Evolutionary conservation across 2,329 filamentous ascomycete genomes (phyloP), one percentile per base, ranked within the genome.

Genomic region (Sclerotinia sclerotiorum): DNA sequence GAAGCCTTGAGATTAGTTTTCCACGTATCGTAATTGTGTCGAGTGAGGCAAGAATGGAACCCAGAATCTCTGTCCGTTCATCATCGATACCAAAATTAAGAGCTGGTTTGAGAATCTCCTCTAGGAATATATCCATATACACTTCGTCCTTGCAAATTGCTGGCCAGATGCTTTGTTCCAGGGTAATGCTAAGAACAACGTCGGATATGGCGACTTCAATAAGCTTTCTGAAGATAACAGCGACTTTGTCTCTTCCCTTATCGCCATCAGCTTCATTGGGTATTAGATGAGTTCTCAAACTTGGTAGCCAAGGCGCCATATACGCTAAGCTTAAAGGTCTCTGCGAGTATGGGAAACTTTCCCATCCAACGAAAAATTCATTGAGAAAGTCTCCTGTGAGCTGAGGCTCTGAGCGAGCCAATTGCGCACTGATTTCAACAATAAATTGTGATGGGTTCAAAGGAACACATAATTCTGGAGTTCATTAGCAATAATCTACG

Each of bases 321-420:
- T 91, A 91, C 7, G 87, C 85, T 42, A 91, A 80, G 72, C 87
- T 89, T 32, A 90, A 76, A 0, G 88, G 86, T 72, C 88, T 87
- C 74, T 91, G 88, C 68, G 89, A 85, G 46, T 88, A 85, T 1
- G 86, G 84, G 73, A 90, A 88, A 73, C 87, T 89, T 72, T 89
- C 87, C 88, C 88, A 91, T 24, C 88, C 87, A 32, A 90, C 87
- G 69, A 91, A 90, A 75, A 91, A 91, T 73, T 90, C 88, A n/a
- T 88, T 90, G 51, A 91, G 75, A 73, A 91, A 91, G 74, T 91
- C 88, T 10, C 84, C 84, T 0, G 88, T 90, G 10, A 91, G 81
- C 72, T 90, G 88, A 29, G 88, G 87, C 74, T 91, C 88, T 27
- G 87, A 84, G 42, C 80, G 78, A 11, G 88, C 88, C 21, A 91